phyloP scores from a whole-genome alignment of 768 basidiomycete genomes.

The Termitomyces sp. region DNA sequence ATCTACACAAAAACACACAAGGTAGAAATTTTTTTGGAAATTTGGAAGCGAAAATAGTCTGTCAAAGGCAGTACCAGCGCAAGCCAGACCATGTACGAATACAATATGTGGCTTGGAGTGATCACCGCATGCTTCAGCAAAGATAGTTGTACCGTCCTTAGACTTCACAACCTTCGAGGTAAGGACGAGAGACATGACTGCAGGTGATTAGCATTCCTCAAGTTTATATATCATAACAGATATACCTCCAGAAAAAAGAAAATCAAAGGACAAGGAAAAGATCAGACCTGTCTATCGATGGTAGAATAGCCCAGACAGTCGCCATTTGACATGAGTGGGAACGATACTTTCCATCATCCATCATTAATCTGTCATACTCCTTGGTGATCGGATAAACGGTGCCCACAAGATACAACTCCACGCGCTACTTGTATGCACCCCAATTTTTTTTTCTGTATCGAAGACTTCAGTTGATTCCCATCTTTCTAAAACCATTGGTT shows the following conservation, averaged over 20 bases:
- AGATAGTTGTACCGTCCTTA: background rate
- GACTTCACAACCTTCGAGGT: background rate
- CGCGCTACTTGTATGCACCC: background rate
- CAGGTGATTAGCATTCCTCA: background rate
- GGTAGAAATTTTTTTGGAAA: background rate
- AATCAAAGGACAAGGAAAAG: background rate
- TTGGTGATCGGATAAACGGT: background rate
- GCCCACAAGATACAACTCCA: background rate
- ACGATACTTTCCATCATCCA: background rate
- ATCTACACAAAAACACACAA: background rate
- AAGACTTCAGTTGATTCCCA: background rate
- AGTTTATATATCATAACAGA: background rate
- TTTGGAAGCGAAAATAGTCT: background rate
- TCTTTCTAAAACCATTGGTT: background rate
- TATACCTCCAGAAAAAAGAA: background rate
- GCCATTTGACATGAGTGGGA: background rate
- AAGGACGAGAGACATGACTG: background rate
- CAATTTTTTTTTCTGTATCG: background rate
- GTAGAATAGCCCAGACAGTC: too few species aligned
- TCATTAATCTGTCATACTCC: background rate
- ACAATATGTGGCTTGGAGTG: background rate
- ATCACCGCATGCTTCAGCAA: background rate
- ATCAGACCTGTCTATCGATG: background rate
- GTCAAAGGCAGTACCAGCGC: background rate
- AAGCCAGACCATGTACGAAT: background rate